Percentiles rank a stretch among this genome's conserved stretches.
These are phyloP conservation scores for Flagelloscypha sp. DNA, from an alignment of 768 basidiomycete genomes.

Conservation along the genomic window DNA sequence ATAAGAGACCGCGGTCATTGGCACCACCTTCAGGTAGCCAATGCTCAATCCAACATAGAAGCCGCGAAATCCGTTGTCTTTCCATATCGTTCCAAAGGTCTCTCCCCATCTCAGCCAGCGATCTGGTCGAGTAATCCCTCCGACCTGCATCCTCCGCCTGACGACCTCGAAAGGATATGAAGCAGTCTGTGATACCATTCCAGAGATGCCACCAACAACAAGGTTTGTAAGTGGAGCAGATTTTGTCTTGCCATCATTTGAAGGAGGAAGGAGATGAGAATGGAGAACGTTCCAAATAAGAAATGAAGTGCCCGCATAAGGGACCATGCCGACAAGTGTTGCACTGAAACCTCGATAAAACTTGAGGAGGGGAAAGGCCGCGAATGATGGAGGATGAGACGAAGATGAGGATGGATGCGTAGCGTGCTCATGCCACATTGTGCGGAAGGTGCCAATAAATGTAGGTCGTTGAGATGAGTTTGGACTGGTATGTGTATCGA, in stretches of 20 bases:
- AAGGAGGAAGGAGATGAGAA: slow-evolving; percentile 45
- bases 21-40: slow-evolving; percentile 90
- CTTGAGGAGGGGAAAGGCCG: slow-evolving; percentile 68
- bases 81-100: slow-evolving; percentile 62
- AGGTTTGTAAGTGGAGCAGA: slow-evolving; percentile 57
- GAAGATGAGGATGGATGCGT: slow-evolving; percentile 13
- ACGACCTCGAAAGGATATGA: slow-evolving; percentile 95
- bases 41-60: slow-evolving; percentile 89
- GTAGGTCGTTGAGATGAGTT: slow-evolving; percentile 32
- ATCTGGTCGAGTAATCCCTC: slow-evolving; percentile 71
- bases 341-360: slow-evolving; percentile 98
- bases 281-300: slow-evolving; percentile 81
- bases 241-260: slow-evolving; percentile 27
- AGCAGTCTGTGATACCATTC: slow-evolving; percentile 77
- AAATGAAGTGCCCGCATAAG: slow-evolving; percentile 94
- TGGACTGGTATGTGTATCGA: slow-evolving; percentile 44
- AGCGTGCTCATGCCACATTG: slow-evolving; percentile 67
- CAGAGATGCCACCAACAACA: slow-evolving; percentile 76
- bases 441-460: slow-evolving; percentile 44
- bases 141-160: slow-evolving; percentile 90
- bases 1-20: slow-evolving; percentile 92
- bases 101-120: slow-evolving; percentile 76
- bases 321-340: slow-evolving; percentile 85
- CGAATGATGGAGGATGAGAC: slow-evolving; percentile 30
- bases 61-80: slow-evolving; percentile 66